These are phyloP conservation scores for Verticillium nonalfalfae DNA, from an alignment of 2,329 filamentous ascomycete genomes.

Conservation along the genomic window DNA sequence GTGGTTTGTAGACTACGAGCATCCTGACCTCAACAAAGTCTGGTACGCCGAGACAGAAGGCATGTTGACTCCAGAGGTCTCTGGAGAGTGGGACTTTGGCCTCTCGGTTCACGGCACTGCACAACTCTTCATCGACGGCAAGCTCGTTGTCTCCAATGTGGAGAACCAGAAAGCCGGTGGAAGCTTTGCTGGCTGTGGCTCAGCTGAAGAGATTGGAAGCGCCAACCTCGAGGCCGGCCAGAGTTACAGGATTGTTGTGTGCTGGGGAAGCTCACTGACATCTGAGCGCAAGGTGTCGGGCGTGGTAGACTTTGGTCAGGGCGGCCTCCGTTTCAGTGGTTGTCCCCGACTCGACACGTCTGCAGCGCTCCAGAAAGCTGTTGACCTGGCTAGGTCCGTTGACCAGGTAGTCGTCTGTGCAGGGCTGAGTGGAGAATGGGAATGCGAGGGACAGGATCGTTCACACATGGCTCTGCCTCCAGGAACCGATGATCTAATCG, in stretches of 20 bases:
- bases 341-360: conserved; percentile 3
- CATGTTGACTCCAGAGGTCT: conserved; percentile 10
- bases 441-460: conserved; percentile 1
- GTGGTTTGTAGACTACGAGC: conserved; percentile 16
- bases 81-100: conserved; percentile 21
- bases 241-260: conserved; percentile 19
- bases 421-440: conserved; percentile 43
- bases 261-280: conserved; percentile 17
- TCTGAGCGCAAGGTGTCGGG: conserved; percentile 8
- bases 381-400: conserved; percentile 38
- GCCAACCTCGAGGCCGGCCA: conserved; percentile 17
- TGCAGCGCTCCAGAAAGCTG: conserved; percentile 8
- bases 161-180: conserved; percentile 18
- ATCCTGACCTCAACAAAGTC: conserved; percentile 10
- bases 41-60: conserved; percentile 15
- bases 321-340: conserved; percentile 4
- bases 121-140: conserved; percentile 21
- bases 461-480: background rate
- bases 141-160: conserved; percentile 22
- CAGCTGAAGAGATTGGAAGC: conserved; percentile 24
- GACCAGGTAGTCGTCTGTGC: conserved; percentile 50
- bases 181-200: conserved; percentile 15
- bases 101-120: conserved; percentile 25
- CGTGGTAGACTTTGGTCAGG: background rate
- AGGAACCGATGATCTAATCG: background rate